Base-by-base conservation (phyloP, 352 stramenopile genomes). In the Halophytophthora polymorphica region DNA sequence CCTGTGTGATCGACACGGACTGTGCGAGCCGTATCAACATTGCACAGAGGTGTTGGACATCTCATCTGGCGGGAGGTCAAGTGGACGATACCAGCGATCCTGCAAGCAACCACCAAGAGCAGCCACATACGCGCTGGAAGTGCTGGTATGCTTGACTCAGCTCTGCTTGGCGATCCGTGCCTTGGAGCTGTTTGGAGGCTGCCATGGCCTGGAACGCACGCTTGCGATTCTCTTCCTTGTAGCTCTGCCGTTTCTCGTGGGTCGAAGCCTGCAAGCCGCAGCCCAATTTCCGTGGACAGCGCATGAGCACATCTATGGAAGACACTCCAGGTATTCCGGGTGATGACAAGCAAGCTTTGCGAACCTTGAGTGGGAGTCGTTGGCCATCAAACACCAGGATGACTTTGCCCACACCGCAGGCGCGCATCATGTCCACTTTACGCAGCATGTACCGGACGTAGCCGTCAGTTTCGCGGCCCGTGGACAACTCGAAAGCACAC, bases 321-420 rank as follows among this genome's bases (percentile, higher is more conserved):
- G 17, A 2, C 35, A 40, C 7, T 6, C 35, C 35, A 17, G 35
- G 12, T 29, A 14, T 6, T 23, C 25, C 22, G 13, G 29, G 13
- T 28, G 17, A n/a, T 14, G 15, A 8, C 25, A 8, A 31, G 25
- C 25, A 8, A 31, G 25, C 25, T 31, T 31, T 31, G 25, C 18
- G 28, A 29, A 87, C 79, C 62, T 91, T 91, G 12, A 89, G 68
- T 6, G 81, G 81, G 28, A 91, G 53, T 18, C 77, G 68, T 50
- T 91, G 73, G 33, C 81, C 81, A 23, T 91, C 81, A 59, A 91
- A 91, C 25, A 91, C 81, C 22, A 90, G 67, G 15, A 87, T 68
- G 33, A 86, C 64, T 34, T 80, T 66, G 21, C 56, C 59, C 36
- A 91, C 67, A 14, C 75, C 71, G 42, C 66, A 86, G 37, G 53